Base-by-base conservation (phyloP, 345 rosid genomes). In the Salix purpurea region DNA sequence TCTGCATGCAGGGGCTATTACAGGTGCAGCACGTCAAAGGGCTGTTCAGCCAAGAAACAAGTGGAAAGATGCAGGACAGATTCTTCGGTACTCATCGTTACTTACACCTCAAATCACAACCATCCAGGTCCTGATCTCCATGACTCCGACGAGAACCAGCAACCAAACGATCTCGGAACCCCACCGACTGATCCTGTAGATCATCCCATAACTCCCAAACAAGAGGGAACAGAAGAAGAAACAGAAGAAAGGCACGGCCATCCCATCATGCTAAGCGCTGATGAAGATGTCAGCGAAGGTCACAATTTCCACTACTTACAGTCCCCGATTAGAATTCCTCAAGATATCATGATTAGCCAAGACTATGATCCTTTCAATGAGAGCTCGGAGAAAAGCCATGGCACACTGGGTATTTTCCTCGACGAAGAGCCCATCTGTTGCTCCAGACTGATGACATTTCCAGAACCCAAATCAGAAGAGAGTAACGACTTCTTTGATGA, bases 11-110 rank as follows among this genome's bases (percentile, higher is more conserved):
- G 93, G 78, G 93, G 95, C 1, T 91, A 91, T 77, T 91, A 91
- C 84, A 88, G 88, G 73, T 91, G 95, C 79, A 88, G 91, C 84
- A 91, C 95, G 81, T 85, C 90, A 60, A 89, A 89, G 79, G 91
- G 93, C 13, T 91, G 95, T 54, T 87, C 87, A 30, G 95, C 95
- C 28, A 91, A 86, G 76, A 91, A 91, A 79, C 92, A 88, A 77
- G 92, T 89, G 9, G 95, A 91, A 72, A 88, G 86, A 83, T 88
- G 91, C 85, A 87, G 86, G 77, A 82, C 91, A 32, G 95, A 91
- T 80, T 87, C 91, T 39, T 88, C 93, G 48, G 73, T 89, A 73
- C 87, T 91, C 72, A 81, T 91, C 69, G 80, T 91, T 67, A 89
- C 95, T 39, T 91, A 91, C 78, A 84, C 93, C n/a, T 88, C 88